These are phyloP conservation scores for Fusarium sp. DNA, from an alignment of 2,329 filamentous ascomycete species.

Conservation along the genomic window DNA sequence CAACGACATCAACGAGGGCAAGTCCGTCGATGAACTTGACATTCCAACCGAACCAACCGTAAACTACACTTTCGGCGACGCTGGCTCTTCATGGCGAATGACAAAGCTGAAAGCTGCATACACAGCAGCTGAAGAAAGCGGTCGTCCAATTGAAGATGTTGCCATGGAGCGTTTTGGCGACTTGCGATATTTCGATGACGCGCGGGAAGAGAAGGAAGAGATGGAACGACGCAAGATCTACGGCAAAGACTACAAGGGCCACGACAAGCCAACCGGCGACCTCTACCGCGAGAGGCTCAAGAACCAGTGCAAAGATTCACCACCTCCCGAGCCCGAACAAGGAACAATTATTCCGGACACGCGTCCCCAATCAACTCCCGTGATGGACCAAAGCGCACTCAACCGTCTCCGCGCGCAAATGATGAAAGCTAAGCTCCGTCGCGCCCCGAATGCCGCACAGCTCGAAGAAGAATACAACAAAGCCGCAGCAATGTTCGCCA, in stretches of 20 bases:
- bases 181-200: constrained; percentile 87
- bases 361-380: constrained; percentile 50
- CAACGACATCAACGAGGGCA: constrained; percentile 68
- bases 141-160: constrained; percentile 79
- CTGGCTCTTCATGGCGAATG: constrained; percentile 95
- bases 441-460: constrained; percentile 76
- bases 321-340: constrained; percentile 55
- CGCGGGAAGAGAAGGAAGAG: constrained; percentile 91
- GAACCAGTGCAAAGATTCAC: constrained; percentile 55
- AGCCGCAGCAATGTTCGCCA: constrained; percentile 69
- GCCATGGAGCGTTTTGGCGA: constrained; percentile 84
- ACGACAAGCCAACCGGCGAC: constrained; percentile 88
- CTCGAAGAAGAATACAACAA: constrained; percentile 87
- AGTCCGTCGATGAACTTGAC: constrained; percentile 26
- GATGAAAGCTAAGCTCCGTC: constrained; percentile 92
- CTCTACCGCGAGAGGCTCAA: constrained; percentile 81
- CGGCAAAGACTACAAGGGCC: constrained; percentile 83
- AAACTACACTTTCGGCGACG: constrained; percentile 87
- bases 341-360: constrained; percentile 62
- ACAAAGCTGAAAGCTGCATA: constrained; percentile 91
- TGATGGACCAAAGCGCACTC: constrained; percentile 79
- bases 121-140: constrained; percentile 77
- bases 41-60: constrained; percentile 65
- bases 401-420: constrained; percentile 93
- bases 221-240: constrained; percentile 84